Conservation (phyloP, 169 alveolate species). For the Babesia ovis region DNA sequence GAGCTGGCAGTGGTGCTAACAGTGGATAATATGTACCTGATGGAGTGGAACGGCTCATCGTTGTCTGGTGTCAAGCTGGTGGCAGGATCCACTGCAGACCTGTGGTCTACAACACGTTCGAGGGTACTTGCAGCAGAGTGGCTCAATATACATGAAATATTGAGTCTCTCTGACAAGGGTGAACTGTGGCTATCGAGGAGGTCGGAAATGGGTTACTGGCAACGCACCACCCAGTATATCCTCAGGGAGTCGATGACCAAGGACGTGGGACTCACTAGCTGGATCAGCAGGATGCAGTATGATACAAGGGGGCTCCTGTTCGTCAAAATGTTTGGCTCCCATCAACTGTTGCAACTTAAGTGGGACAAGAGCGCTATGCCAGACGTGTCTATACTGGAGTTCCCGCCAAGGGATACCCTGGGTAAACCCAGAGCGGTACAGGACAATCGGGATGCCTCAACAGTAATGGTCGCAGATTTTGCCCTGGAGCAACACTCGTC, state of each 20-base stretch:
- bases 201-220: constrained; percentile 49
- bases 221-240: constrained; percentile 24
- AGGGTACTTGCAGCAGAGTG: constrained; percentile 42
- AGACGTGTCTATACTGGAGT: constrained; percentile 13
- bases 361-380: constrained; percentile 43
- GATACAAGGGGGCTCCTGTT: constrained; percentile 21
- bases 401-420: constrained; percentile 14
- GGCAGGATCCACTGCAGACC: constrained; percentile 18
- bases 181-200: constrained; percentile 40
- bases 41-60: constrained; percentile 35
- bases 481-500: constrained; percentile 23
- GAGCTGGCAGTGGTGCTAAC: constrained; percentile 22
- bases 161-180: constrained; percentile 39
- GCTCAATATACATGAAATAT: constrained; percentile 33
- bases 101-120: constrained; percentile 8
- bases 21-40: constrained; percentile 24
- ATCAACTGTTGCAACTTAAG: constrained; percentile 10
- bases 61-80: constrained; percentile 23
- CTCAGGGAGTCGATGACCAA: constrained; percentile 6
- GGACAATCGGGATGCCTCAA: neutral
- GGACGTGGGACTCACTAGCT: constrained; percentile 30
- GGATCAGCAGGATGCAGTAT: constrained; percentile 50
- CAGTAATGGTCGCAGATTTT: constrained; percentile 20
- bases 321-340: constrained; percentile 25
- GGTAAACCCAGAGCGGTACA: neutral